Evolutionary conservation across 257 asterid genomes (phyloP).

Genomic region (Linaria vulgaris): DNA sequence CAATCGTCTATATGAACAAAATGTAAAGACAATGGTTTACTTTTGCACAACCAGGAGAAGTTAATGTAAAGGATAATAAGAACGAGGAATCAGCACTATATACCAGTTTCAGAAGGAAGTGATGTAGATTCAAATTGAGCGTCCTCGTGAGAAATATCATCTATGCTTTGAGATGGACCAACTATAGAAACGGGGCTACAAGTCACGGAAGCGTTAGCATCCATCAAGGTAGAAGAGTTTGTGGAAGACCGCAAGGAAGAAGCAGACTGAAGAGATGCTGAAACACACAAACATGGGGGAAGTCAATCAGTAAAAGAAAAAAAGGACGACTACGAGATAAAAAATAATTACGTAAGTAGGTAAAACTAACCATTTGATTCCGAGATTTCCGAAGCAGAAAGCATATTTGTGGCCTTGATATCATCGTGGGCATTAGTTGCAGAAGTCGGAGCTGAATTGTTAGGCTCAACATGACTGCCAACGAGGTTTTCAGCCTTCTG

Average conservation of each 20-base stretch:
- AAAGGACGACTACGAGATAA: neutral
- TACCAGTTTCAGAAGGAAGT: conserved; percentile 44
- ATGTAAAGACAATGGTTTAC: neutral
- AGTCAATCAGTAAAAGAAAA: neutral
- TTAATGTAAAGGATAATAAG: conserved; percentile 11
- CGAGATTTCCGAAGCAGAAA: conserved; percentile 25
- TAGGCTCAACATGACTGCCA: conserved; percentile 15
- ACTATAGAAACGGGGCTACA: conserved; percentile 20
- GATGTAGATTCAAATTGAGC: conserved; percentile 20
- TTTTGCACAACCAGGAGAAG: conserved; percentile 18
- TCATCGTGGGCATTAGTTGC: conserved; percentile 18
- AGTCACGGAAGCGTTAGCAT: conserved; percentile 21
- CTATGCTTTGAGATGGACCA: conserved; percentile 27
- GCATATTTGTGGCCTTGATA: conserved; percentile 28
- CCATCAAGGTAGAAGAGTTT: conserved; percentile 25
- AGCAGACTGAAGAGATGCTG: conserved; percentile 5
- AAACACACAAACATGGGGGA: neutral
- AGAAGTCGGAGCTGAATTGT: conserved; percentile 29
- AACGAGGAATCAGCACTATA: conserved; percentile 4
- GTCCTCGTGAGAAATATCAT: conserved; percentile 20
- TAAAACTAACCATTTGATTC: conserved; percentile 45
- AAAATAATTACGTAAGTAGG: neutral
- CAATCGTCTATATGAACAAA: neutral
- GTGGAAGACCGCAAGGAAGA: neutral
- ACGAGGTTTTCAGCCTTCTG: conserved; percentile 27